A percentile compares a stretch with the other conserved stretches of the same genome.
phyloP scores from a whole-genome alignment of 352 stramenopile genomes.

The Phytophthora pisi region DNA sequence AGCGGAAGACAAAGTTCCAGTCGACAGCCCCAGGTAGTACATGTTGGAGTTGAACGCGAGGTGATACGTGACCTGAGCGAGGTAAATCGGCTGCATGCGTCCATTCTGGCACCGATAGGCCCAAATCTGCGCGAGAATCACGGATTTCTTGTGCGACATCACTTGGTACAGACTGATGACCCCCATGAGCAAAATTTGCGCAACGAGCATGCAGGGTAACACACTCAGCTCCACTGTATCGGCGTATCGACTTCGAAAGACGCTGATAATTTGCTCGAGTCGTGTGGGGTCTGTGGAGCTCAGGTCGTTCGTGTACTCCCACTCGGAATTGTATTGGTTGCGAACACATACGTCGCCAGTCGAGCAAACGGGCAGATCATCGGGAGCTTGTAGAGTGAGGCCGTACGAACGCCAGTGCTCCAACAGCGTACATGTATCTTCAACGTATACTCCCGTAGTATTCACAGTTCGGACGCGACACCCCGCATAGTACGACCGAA shows the following conservation, averaged over 20 bases:
- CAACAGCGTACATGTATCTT: slow-evolving; percentile 24
- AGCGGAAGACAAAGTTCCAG: slow-evolving; percentile 19
- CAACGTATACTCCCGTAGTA: slow-evolving; percentile 32
- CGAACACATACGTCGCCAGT: slow-evolving; percentile 30
- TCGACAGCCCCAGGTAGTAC: slow-evolving; percentile 32
- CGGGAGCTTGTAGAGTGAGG: slow-evolving; percentile 22
- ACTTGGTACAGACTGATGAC: slow-evolving; percentile 35
- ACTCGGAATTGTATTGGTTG: slow-evolving; percentile 28
- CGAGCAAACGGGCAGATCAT: slow-evolving; percentile 31
- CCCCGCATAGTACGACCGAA: slow-evolving; percentile 27
- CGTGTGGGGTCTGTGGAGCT: slow-evolving; percentile 3
- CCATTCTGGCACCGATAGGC: slow-evolving; percentile 35
- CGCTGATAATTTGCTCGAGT: slow-evolving; percentile 31
- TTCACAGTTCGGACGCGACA: slow-evolving; percentile 32
- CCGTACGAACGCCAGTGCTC: slow-evolving; percentile 29
- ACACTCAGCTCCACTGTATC: slow-evolving; percentile 28
- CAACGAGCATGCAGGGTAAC: slow-evolving; percentile 17
- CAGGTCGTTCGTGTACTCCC: slow-evolving; percentile 24
- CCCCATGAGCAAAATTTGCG: slow-evolving; percentile 34
- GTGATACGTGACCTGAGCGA: slow-evolving; percentile 36
- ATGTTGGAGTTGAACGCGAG: slow-evolving; percentile 35
- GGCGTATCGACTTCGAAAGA: slow-evolving; percentile 33
- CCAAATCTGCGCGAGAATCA: slow-evolving; percentile 29
- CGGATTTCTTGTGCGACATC: slow-evolving; percentile 28
- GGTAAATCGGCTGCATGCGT: slow-evolving; percentile 34